phyloP scores from a whole-genome alignment of 768 basidiomycete genomes.

The Psilocybe sp. region DNA sequence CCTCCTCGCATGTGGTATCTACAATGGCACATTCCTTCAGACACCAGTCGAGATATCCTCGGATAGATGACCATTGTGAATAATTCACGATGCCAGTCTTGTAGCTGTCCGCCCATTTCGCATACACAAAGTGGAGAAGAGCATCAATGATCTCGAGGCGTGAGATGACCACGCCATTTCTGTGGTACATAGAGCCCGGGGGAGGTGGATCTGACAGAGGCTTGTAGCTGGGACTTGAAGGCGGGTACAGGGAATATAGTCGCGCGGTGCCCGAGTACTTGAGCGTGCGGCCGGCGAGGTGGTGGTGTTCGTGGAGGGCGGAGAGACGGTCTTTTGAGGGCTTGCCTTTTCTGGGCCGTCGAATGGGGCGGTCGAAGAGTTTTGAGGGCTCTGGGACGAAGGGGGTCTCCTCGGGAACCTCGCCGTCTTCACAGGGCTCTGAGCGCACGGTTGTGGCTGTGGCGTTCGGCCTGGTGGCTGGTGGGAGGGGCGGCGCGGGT shows the following conservation, averaged over 20 bases:
- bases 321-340: conserved; percentile 48
- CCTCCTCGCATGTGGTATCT: conserved; percentile 47
- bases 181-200: conserved; percentile 68
- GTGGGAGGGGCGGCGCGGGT: conserved; percentile 21
- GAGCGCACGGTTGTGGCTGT: conserved; percentile 25
- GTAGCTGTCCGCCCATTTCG: conserved; percentile 78
- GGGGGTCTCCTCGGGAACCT: conserved; percentile 44
- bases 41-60: conserved; percentile 69
- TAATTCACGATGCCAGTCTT: conserved; percentile 50
- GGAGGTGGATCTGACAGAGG: conserved; percentile 63
- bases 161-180: conserved; percentile 71
- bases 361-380: conserved; percentile 50
- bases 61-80: conserved; percentile 67
- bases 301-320: conserved; percentile 66
- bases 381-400: conserved; percentile 20
- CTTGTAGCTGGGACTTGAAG: conserved; percentile 61
- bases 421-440: conserved; percentile 54
- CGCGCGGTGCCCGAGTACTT: conserved; percentile 84
- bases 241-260: conserved; percentile 70
- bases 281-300: conserved; percentile 65
- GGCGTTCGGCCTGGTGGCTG: conserved; percentile 20
- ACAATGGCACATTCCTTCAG: conserved; percentile 64
- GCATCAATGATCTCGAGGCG: conserved; percentile 80
- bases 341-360: conserved; percentile 64
- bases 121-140: conserved; percentile 79